Evolutionary conservation across 805 yeast species (phyloP).

Genomic region (Monosporozyma yasuniensis): DNA sequence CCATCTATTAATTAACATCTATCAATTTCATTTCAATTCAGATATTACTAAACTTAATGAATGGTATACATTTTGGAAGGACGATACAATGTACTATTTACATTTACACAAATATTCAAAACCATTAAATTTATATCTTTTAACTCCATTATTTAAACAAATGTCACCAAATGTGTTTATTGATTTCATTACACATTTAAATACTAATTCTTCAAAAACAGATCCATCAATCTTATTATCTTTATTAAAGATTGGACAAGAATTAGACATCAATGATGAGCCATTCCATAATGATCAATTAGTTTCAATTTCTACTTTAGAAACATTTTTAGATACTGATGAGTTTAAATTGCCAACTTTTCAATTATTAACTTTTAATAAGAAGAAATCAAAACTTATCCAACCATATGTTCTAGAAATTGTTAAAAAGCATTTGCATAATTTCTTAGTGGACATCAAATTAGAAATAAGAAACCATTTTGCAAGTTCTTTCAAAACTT

Average conservation of each 20-base stretch:
- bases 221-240: constrained; percentile 39
- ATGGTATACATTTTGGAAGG: constrained; percentile 51
- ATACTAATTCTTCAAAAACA: constrained; percentile 14
- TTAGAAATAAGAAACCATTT: constrained; percentile 63
- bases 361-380: constrained; percentile 51
- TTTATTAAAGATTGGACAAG: constrained; percentile 56
- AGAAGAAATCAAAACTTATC: constrained; percentile 53
- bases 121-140: constrained; percentile 48
- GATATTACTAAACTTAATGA: constrained; percentile 5
- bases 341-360: constrained; percentile 44
- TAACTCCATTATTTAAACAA: constrained; percentile 52
- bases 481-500: constrained; percentile 49
- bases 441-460: constrained; percentile 54
- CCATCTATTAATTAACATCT: constrained; percentile 32
- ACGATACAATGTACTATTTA: constrained; percentile 32
- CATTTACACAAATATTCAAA: constrained; percentile 28
- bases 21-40: constrained; percentile 23
- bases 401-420: constrained; percentile 36
- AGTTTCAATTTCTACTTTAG: constrained; percentile 29
- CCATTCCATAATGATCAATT: constrained; percentile 36
- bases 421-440: constrained; percentile 37
- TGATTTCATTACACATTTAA: constrained; percentile 24
- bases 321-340: constrained; percentile 38
- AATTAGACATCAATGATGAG: constrained; percentile 43
- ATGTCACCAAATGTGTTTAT: constrained; percentile 38